Conservation (phyloP, 805 yeast species). For the Maudiozyma saulgeensis region DNA sequence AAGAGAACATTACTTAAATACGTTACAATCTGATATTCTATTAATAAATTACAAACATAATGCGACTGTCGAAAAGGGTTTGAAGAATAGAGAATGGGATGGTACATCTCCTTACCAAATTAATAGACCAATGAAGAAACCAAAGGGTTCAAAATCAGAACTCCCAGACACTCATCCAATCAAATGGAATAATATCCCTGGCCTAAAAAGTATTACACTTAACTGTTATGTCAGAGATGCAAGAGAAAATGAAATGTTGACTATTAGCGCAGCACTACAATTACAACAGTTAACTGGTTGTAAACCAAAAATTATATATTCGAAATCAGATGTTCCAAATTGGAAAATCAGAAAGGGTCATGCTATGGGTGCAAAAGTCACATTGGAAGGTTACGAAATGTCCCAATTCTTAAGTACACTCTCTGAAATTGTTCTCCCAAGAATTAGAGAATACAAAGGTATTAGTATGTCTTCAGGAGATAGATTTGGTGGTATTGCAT, state of each 20-base stretch:
- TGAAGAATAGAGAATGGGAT: constrained; percentile 76
- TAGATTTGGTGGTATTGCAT: constrained; percentile 70
- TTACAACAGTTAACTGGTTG: constrained; percentile 91
- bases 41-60: constrained; percentile 69
- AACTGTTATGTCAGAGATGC: constrained; percentile 73
- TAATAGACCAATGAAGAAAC: constrained; percentile 69
- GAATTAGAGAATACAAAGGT: constrained; percentile 81
- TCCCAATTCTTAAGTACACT: constrained; percentile 77
- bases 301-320: constrained; percentile 63
- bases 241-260: constrained; percentile 57
- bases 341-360: constrained; percentile 85
- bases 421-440: constrained; percentile 86
- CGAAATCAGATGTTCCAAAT: constrained; percentile 68
- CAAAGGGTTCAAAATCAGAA: constrained; percentile 64
- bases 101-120: constrained; percentile 76
- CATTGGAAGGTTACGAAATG: constrained; percentile 70
- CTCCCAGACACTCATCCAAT: constrained; percentile 66
- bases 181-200: constrained; percentile 62
- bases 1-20: constrained; percentile 63
- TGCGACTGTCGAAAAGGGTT: constrained; percentile 45
- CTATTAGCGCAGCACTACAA: constrained; percentile 68
- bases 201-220: constrained; percentile 53
- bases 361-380: constrained; percentile 84
- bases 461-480: constrained; percentile 73
- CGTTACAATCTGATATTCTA: constrained; percentile 66